phyloP scores from a whole-genome alignment of 441 rosid species.

The Geranium incanum region DNA sequence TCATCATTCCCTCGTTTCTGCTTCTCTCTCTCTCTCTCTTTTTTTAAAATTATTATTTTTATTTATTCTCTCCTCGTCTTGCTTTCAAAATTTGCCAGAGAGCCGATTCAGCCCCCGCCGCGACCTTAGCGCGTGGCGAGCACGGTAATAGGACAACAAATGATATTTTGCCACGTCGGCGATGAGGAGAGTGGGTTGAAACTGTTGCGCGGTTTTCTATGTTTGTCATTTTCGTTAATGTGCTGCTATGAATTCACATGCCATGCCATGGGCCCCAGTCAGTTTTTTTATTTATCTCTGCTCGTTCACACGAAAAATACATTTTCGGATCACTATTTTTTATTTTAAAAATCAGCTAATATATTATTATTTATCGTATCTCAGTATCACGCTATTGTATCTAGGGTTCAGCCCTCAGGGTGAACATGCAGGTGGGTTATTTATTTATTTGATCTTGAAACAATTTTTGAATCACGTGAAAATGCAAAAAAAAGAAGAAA shows the following conservation, averaged over 20 bases:
- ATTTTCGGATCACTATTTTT: too few relatives aligned
- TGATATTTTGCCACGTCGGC: neutral
- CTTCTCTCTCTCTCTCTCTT: neutral
- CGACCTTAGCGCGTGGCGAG: neutral
- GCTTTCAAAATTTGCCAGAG: constrained; percentile 6
- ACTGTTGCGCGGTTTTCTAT: constrained; percentile 6
- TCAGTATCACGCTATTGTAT: too few relatives aligned
- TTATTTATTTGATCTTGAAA: too few relatives aligned
- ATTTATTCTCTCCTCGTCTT: constrained; percentile 6
- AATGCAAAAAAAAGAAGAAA: too few relatives aligned
- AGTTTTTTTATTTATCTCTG: neutral
- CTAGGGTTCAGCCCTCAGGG: too few relatives aligned
- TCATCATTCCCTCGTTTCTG: constrained; percentile 8
- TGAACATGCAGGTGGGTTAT: too few relatives aligned
- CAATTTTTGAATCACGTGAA: too few relatives aligned
- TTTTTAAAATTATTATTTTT: neutral
- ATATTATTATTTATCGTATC: too few relatives aligned
- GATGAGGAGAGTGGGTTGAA: constrained; percentile 4
- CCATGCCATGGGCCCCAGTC: constrained; percentile 2
- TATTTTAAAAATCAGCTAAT: too few relatives aligned
- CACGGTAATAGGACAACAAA: neutral
- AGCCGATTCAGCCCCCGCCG: neutral
- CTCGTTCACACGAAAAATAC: too few relatives aligned
- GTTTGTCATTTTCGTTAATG: constrained; percentile 11
- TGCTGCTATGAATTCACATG: neutral